A percentile compares a stretch with the other conserved stretches of the same genome.
Evolutionary conservation across 2,329 filamentous ascomycete genomes (phyloP).

Genomic region (Apiospora marii): DNA sequence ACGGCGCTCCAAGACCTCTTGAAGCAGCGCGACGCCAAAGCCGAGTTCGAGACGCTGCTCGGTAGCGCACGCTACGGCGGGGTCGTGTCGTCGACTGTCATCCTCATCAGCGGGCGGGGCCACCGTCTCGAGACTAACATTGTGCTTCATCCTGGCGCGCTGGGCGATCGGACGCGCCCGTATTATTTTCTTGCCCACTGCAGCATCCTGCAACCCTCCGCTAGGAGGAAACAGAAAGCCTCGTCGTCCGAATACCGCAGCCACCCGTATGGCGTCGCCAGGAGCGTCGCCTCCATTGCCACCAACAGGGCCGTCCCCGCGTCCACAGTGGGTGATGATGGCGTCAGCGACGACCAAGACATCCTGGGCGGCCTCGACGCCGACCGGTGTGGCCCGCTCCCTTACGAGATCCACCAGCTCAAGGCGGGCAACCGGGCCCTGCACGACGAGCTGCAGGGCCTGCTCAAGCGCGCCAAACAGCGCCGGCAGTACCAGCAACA

Average conservation of each 20-base stretch:
- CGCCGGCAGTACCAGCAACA: conserved; percentile 1
- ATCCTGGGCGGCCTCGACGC: neutral
- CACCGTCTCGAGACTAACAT: conserved; percentile 19
- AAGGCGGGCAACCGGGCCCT: neutral
- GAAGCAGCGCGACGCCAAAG: neutral
- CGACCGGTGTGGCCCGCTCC: neutral
- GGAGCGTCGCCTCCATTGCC: neutral
- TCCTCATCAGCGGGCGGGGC: neutral
- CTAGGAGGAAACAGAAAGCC: neutral
- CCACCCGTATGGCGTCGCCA: neutral
- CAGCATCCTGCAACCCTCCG: conserved; percentile 1
- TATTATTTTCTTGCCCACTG: conserved; percentile 20
- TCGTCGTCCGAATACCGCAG: neutral
- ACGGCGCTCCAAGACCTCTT: conserved; percentile 15
- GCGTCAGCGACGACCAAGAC: neutral
- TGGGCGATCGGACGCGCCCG: neutral
- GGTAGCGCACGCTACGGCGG: neutral
- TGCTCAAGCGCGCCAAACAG: conserved; percentile 3
- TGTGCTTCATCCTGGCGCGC: conserved; percentile 1
- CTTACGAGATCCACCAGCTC: conserved; percentile 11
- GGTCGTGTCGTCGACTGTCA: conserved; percentile 2
- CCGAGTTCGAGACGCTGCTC: neutral
- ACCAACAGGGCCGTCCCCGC: neutral
- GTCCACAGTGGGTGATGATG: neutral
- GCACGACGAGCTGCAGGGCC: neutral